Base-by-base conservation (phyloP, 176 grass and related monocot species). In the Ananas comosus region DNA sequence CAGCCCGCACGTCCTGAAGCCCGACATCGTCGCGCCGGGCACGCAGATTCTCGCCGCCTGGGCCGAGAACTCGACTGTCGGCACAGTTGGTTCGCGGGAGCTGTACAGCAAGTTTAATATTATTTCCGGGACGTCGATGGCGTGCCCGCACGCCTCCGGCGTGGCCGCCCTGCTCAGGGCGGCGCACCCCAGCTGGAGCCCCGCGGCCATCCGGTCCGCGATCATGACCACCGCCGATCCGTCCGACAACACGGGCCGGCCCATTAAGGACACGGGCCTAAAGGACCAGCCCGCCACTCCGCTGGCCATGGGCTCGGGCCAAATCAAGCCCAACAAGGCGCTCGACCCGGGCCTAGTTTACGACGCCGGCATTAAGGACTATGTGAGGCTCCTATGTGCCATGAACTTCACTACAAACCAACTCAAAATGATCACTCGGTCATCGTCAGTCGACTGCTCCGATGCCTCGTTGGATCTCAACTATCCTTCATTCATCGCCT, bases 401-500 rank as follows among this genome's bases (percentile, higher is more conserved):
- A 76, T 80, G 25, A 96, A 91, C 68, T 89, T 80, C 64, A 96
- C 92, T 9, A 66, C 16, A 27, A 50, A 81, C 2, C 90, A 92
- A 56, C 86, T 92, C 66, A 83, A 56, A 81, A 51, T 73, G 70
- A 92, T 88, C 76, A 87, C 85, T 22, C 73, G 70, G 42, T 80
- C 84, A 17, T 71, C 61, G 21, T 12, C 72, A 1, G 25, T 80
- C 1, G 83, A 87, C 78, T 96, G 88, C 63, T 12, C 69, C 51
- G 70, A 71, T 19, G 86, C 86, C 0, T 80, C 86, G 0, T 50
- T 80, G 4, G 92, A 96, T 72, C 88, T 96, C 66, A 96, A 96
- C 77, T 96, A 96, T 42, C 86, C 88, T 0, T 96, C 92, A 0
- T 89, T 96, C 69, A 96, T 96, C 58, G 75, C 81, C 2, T 91